Base-by-base conservation (phyloP, 345 rosid genomes). In the Lumnitzera racemosa region DNA sequence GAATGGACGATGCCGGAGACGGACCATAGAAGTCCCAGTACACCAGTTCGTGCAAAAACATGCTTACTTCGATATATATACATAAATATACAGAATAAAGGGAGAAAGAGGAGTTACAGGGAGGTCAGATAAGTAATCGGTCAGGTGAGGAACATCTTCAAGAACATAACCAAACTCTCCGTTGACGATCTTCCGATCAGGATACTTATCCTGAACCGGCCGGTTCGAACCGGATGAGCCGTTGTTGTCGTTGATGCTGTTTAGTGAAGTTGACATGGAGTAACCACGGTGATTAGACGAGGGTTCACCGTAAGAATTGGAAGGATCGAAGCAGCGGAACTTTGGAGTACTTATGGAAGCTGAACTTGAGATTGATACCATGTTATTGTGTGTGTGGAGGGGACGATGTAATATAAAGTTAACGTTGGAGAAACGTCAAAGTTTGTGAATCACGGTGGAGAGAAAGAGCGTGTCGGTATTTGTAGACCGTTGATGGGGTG, bases 101-200 rank as follows among this genome's bases (percentile, higher is more conserved):
- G 10, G 41, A 13, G 15, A 11, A 15, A 20, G 68, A 49, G 27
- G 15, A 14, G 46, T 59, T 76, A 81, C 84, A 11, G 73, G 84
- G 25, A 79, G 82, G 36, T 74, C 58, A 13, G 73, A 56, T 11
- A 82, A 58, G 53, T 76, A 79, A 69, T 82, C 87, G 49, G 73
- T 47, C 27, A 82, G 63, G 62, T 77, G 87, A 47, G 82, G 84
- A 53, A 79, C 84, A 49, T 79, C 87, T 55, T 82, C 76, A 12
- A 82, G 84, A 46, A 82, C 75, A 41, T 74, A 82, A 13, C 87
- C 84, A 24, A 13, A 53, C 9, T 70, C 74, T 12, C 79, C 80
- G 47, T 56, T 2, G 16, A 79, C 63, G 58, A 70, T 68, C 69
- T 82, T 79, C 12, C 70, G 63, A 46, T 68, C 72, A 9, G 43